Base-by-base conservation (phyloP, 768 basidiomycete species). In the Naematelia encephala region DNA sequence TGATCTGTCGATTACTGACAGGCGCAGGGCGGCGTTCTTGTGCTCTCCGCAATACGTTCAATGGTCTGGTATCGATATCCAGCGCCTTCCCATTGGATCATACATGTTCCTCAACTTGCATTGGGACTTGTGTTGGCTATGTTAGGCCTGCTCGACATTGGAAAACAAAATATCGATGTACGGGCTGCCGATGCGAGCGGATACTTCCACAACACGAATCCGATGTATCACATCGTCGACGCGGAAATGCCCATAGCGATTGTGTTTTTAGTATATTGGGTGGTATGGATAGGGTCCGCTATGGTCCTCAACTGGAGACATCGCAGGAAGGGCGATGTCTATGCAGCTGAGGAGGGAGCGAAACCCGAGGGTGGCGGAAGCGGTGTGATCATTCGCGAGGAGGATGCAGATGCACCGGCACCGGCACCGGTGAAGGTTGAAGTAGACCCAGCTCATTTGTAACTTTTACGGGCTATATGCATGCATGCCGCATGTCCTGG, bases 141-240 rank as follows among this genome's bases (percentile, higher is more conserved):
- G 13, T 48, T 72, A 19, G 66, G 59, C 8, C 49, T 72, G 3
- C 54, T 72, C 28, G 70, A 67, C 54, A 66, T 67, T 14, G 70
- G 70, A 1, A 50, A 53, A n/a, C 30, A 62, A n/a, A 48, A 52
- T 46, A 47, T 67, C 47, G 45, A 62, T 26, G 28, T 57, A 16
- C 55, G 30, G 25, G 45, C 54, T 14, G 51, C 39, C 22, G 60
- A 45, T 39, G 8, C 34, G 0, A 25, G 54, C 16, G 51, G 54
- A 5, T 49, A 56, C 28, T 49, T 59, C 16, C 11, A n/a, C 5
- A 22, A 12, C 13, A 25, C 54, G 5, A 64, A 64, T 52, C 52
- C 58, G 14, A 45, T 68, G 48, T 68, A 68, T 46, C 43, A 52
- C 16, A 16, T 39, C 34, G 8, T 39, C 34, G 34, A 16, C 34